Evolutionary conservation across 352 stramenopile species (phyloP), one percentile per base, ranked within the genome.

Genomic region (Phytophthora citricola): DNA sequence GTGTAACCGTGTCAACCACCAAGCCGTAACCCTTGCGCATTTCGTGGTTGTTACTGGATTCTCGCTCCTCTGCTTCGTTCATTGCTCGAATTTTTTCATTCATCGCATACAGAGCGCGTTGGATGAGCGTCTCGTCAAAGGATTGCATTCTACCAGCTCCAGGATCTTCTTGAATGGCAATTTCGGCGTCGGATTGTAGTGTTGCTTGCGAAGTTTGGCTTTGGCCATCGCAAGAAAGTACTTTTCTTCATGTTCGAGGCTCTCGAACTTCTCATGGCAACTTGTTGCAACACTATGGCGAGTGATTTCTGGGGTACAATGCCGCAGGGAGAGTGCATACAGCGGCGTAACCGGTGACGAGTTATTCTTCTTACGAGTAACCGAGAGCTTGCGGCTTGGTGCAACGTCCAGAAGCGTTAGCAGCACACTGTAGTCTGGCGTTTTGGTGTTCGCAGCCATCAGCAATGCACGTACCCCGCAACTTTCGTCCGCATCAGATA

Each of bases 171-270:
- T 20, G 40, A 88, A 83, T 0, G 70, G 58, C 83, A 81, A 92
- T 6, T 75, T 36, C 2, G 65, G 22, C 2, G 58, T 89, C 8
- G 85, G 85, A 36, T 80, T 80, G n/a, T 81, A 79, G 58, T 88
- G 81, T 26, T 78, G 63, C 9, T 69, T 66, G 0, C 83, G 76
- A 62, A 87, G 60, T 50, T 83, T 85, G 14, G 71, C 59, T 50
- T 89, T 87, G 17, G 85, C 85, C 66, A 93, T 80, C 3, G 58
- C 71, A 11, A 78, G 29, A 53, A 89, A 89, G 39, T 88, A 85
- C 1, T 66, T 65, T 47, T 87, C 78, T 41, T 86, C 78, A 39
- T 91, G 66, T 2, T 87, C 79, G 2, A 89, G 56, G 17, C 44
- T 53, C 48, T 91, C 79, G 29, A 85, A 91, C 36, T 88, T 81